phyloP scores from a whole-genome alignment of 805 yeast genomes.

The Tetrapisispora arboricola region DNA sequence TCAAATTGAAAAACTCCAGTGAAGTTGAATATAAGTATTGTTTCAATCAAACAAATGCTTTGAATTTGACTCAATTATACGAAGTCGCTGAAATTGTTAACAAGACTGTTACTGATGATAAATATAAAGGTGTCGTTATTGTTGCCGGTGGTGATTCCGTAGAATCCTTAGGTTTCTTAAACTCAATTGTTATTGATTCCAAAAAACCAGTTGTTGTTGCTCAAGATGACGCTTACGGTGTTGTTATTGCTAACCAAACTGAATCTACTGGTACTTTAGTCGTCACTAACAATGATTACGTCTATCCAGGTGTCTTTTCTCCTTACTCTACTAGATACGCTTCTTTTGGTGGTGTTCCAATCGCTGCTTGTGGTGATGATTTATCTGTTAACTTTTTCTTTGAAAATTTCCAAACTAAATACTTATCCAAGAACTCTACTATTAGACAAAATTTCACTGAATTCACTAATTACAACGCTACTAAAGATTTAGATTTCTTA shows the following conservation, averaged over 20 bases:
- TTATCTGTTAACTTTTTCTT: slow-evolving; percentile 19
- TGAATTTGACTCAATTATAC: slow-evolving; percentile 18
- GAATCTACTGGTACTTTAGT: slow-evolving; percentile 19
- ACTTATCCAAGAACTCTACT: slow-evolving; percentile 13
- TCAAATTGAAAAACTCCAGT: slow-evolving; percentile 6
- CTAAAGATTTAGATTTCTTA: not conserved
- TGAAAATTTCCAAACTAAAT: slow-evolving; percentile 15
- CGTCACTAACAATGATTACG: slow-evolving; percentile 11
- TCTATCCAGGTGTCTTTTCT: slow-evolving; percentile 19
- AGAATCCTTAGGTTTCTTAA: slow-evolving; percentile 23
- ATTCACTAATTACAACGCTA: slow-evolving; percentile 13
- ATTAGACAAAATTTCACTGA: slow-evolving; percentile 16
- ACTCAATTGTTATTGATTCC: slow-evolving; percentile 15
- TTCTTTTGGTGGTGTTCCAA: slow-evolving; percentile 13
- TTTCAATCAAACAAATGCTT: slow-evolving; percentile 14
- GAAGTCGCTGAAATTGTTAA: slow-evolving; percentile 12
- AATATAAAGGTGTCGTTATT: slow-evolving; percentile 16
- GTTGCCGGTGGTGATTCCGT: slow-evolving; percentile 14
- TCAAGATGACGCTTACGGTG: slow-evolving; percentile 13
- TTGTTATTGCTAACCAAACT: slow-evolving; percentile 15
- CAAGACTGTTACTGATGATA: slow-evolving; percentile 6
- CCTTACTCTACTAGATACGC: slow-evolving; percentile 7
- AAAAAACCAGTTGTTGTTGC: slow-evolving; percentile 19
- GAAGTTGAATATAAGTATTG: slow-evolving; percentile 10
- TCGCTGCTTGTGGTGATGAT: slow-evolving; percentile 17